These are phyloP conservation scores for Pseudotsuga menziesii DNA, from an alignment of 75 land plant genomes.

Conservation along the genomic window DNA sequence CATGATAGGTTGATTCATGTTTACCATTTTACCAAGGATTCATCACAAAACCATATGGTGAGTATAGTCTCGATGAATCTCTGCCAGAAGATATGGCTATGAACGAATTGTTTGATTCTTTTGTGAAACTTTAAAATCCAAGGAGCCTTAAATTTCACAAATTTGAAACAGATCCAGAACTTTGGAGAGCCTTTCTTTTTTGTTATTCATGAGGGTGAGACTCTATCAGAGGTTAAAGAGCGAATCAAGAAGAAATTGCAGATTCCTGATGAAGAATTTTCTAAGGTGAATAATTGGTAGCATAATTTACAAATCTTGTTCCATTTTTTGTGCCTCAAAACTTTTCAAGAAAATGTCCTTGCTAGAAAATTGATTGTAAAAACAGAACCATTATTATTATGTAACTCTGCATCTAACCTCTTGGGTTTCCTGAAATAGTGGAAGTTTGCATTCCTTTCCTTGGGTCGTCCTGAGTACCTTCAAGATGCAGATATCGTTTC, in stretches of 20 bases:
- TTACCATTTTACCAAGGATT: constrained; percentile 26
- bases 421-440: constrained; percentile 36
- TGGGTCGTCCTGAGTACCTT: constrained; percentile 85
- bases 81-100: not conserved
- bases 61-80: not conserved
- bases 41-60: constrained; percentile 28
- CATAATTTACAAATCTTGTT: not conserved
- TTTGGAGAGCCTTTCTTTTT: constrained; percentile 37
- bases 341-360: not conserved
- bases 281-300: constrained; percentile 14
- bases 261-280: constrained; percentile 33
- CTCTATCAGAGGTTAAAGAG: constrained; percentile 19
- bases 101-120: not conserved
- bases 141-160: not conserved
- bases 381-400: not conserved
- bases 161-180: constrained; percentile 26
- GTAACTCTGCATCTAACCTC: not conserved
- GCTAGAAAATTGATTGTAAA: not conserved
- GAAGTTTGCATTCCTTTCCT: constrained; percentile 80
- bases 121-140: not conserved
- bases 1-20: constrained; percentile 26
- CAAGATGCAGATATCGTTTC: constrained; percentile 58
- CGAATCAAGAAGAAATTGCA: constrained; percentile 24
- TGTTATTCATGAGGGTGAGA: constrained; percentile 27
- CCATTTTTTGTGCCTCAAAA: not conserved